A percentile compares a stretch with the other conserved stretches of the same genome.
Evolutionary conservation across 139 green algal species (phyloP).

Genomic region (Zygnema cylindricum): DNA sequence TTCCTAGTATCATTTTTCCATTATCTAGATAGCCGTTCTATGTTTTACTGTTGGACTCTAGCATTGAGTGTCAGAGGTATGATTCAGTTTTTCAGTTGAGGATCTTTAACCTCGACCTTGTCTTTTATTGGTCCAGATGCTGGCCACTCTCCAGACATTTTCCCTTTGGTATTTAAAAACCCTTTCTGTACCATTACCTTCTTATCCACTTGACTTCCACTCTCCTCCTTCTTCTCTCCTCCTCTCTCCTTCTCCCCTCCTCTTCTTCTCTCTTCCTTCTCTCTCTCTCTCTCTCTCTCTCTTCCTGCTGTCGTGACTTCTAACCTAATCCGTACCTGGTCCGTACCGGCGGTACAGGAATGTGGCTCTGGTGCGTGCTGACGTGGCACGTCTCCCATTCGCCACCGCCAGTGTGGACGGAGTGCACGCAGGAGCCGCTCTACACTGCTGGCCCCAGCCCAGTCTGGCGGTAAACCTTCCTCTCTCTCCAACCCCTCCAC

Average conservation of each 20-base stretch:
- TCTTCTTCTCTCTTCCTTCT: constrained; percentile 6
- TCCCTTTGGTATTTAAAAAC: no score
- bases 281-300: constrained; percentile 10
- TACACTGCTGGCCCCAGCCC: constrained; percentile 96
- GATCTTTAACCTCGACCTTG: no score
- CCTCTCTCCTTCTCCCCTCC: constrained; percentile 1
- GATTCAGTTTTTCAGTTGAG: no score
- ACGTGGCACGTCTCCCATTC: constrained; percentile 90
- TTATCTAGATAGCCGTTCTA: no score
- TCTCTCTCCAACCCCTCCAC: constrained; percentile 20
- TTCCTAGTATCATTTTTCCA: no score
- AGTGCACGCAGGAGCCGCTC: constrained; percentile 92
- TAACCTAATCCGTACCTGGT: background rate
- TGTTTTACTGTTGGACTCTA: no score
- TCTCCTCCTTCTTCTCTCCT: background rate
- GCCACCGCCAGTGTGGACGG: constrained; percentile 78
- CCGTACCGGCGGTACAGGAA: constrained; percentile 6
- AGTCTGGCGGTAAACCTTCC: constrained; percentile 56
- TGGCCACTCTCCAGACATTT: no score
- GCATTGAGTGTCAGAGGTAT: no score
- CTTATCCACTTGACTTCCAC: no score
- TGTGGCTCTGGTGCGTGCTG: constrained; percentile 77
- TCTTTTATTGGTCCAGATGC: no score
- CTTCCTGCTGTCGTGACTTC: constrained; percentile 7
- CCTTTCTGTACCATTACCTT: no score